Evolutionary conservation across 2,329 filamentous ascomycete genomes (phyloP).

Genomic region (Parascedosporium putredinis): DNA sequence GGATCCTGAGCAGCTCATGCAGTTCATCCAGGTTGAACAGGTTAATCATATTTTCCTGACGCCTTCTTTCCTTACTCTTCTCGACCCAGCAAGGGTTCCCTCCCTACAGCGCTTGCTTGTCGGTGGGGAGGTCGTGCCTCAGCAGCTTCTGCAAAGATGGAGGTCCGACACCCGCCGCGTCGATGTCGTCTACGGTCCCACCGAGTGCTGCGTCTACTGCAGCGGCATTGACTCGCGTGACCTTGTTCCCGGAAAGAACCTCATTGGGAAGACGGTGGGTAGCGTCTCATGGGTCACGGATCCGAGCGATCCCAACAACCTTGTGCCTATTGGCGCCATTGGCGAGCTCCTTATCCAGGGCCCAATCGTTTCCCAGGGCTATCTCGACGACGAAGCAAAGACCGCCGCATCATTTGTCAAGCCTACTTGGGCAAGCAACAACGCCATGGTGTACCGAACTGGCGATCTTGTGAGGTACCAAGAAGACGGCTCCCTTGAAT

Average conservation of each 20-base stretch:
- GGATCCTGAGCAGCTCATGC: slow-evolving; percentile 6
- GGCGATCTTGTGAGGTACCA: slow-evolving; percentile 13
- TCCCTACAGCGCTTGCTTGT: slow-evolving; percentile 13
- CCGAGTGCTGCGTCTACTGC: slow-evolving; percentile 25
- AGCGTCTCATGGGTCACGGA: slow-evolving; percentile 20
- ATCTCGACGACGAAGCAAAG: slow-evolving; percentile 33
- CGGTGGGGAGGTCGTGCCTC: slow-evolving; percentile 22
- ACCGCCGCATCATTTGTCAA: slow-evolving; percentile 34
- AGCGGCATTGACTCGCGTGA: slow-evolving; percentile 5
- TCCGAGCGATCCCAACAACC: slow-evolving; percentile 14
- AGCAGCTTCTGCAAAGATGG: slow-evolving; percentile 13
- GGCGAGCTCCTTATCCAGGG: slow-evolving; percentile 29
- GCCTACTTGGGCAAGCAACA: slow-evolving; percentile 23
- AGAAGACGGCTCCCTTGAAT: slow-evolving; percentile 16
- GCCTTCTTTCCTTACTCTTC: slow-evolving; percentile 10
- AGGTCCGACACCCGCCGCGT: slow-evolving; percentile 20
- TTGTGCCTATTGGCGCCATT: slow-evolving; percentile 18
- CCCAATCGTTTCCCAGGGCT: slow-evolving; percentile 36
- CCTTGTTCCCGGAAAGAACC: background rate
- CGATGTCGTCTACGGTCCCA: slow-evolving; percentile 29
- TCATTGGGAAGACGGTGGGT: slow-evolving; percentile 10
- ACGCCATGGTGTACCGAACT: slow-evolving; percentile 11
- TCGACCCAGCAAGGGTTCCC: slow-evolving; percentile 10
- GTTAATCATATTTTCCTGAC: slow-evolving; percentile 10
- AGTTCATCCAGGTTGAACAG: slow-evolving; percentile 6